Evolutionary conservation across 352 stramenopile genomes (phyloP).

Genomic region (Pythium utonaiense): DNA sequence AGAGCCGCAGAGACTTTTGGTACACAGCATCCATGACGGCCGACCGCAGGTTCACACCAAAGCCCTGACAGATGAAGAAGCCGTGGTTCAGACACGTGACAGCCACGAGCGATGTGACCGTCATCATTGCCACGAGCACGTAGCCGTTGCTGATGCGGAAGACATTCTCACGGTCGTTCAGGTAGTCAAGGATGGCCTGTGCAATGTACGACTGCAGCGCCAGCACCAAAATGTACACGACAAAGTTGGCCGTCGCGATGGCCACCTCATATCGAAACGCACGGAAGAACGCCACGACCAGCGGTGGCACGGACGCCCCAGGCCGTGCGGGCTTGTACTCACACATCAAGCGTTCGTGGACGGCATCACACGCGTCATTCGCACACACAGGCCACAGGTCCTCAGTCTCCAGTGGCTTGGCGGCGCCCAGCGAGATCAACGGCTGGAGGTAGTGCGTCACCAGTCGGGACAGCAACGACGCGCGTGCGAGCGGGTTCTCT

Average conservation of each 20-base stretch:
- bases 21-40: conserved; percentile 40
- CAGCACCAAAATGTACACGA: conserved; percentile 19
- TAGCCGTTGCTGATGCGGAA: conserved; percentile 30
- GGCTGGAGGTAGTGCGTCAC: conserved; percentile 27
- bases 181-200: conserved; percentile 33
- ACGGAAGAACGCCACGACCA: conserved; percentile 15
- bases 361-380: conserved; percentile 19
- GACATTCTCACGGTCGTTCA: conserved; percentile 25
- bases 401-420: conserved; percentile 25
- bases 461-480: conserved; percentile 25
- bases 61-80: conserved; percentile 27
- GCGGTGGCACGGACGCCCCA: background rate
- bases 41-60: conserved; percentile 34
- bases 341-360: conserved; percentile 16
- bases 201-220: conserved; percentile 29
- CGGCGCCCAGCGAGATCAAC: conserved; percentile 27
- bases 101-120: conserved; percentile 28
- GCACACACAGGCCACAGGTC: conserved; percentile 31
- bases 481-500: conserved; percentile 28
- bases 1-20: conserved; percentile 34
- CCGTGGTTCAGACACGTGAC: conserved; percentile 34
- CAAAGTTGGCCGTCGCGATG: conserved; percentile 9
- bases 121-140: conserved; percentile 31
- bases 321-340: background rate
- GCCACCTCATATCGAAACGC: conserved; percentile 12